phyloP scores from a whole-genome alignment of 257 asterid genomes.

The Oldenlandia corymbosa region DNA sequence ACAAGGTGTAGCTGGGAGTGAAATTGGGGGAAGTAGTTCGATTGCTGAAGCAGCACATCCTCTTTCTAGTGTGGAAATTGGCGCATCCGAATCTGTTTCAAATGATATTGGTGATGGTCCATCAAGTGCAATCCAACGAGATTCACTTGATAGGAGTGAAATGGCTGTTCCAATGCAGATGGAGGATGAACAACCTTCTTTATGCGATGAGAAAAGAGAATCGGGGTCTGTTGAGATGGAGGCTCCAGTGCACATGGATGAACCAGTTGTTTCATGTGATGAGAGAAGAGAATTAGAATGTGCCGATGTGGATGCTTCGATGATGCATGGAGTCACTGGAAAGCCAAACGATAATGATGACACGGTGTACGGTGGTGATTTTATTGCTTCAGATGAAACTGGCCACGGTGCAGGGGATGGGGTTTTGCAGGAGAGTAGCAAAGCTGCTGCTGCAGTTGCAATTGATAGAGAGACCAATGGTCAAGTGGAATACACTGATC shows the following conservation, averaged over 20 bases:
- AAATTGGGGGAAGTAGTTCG: constrained; percentile 19
- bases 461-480: constrained; percentile 23
- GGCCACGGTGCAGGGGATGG: constrained; percentile 27
- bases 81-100: constrained; percentile 20
- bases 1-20: constrained; percentile 31
- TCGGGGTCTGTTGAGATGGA: constrained; percentile 19
- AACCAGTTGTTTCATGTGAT: constrained; percentile 26
- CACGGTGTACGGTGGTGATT: constrained; percentile 27
- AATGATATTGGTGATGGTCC: constrained; percentile 21
- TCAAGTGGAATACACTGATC: constrained; percentile 25
- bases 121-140: constrained; percentile 12
- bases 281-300: constrained; percentile 25
- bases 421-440: constrained; percentile 23
- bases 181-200: constrained; percentile 23
- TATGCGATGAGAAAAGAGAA: constrained; percentile 31
- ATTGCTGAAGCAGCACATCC: constrained; percentile 24
- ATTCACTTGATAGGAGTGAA: constrained; percentile 21
- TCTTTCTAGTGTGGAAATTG: constrained; percentile 12
- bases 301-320: constrained; percentile 26
- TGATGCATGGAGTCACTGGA: constrained; percentile 25
- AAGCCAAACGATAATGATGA: constrained; percentile 25
- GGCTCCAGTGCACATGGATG: constrained; percentile 23
- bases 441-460: constrained; percentile 32
- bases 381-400: constrained; percentile 29
- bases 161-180: constrained; percentile 22